Conservation (phyloP, 23 red algal species). For the Gracilaria caudata region DNA sequence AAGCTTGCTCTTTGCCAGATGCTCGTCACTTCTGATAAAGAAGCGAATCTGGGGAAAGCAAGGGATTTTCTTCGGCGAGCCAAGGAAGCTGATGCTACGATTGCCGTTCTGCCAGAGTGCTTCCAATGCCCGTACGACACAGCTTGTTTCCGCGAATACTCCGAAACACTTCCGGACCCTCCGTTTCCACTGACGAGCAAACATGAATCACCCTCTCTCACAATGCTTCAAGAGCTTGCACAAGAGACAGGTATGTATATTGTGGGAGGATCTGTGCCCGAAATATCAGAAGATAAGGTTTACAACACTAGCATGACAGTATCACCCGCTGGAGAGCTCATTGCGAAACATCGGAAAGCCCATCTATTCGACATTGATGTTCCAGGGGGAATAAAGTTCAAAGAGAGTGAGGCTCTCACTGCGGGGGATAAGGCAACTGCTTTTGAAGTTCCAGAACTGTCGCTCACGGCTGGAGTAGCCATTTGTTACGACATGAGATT, state of each 20-base stretch:
- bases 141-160: constrained; percentile 75
- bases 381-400: constrained; percentile 90
- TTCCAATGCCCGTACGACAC: constrained; percentile 99
- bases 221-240: constrained; percentile 74
- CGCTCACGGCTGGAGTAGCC: constrained; percentile 72
- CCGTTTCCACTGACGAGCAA: neutral
- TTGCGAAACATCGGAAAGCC: constrained; percentile 96
- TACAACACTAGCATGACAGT: constrained; percentile 92
- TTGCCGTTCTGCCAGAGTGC: constrained; percentile 97
- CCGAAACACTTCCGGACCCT: constrained; percentile 75
- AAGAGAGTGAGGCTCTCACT: constrained; percentile 85
- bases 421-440: constrained; percentile 77
- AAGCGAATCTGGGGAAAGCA: constrained; percentile 66
- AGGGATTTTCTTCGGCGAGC: constrained; percentile 53
- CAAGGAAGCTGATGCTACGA: constrained; percentile 40
- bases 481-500: constrained; percentile 99
- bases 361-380: constrained; percentile 99
- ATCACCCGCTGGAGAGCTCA: constrained; percentile 66
- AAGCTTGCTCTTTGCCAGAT: constrained; percentile 92
- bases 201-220: constrained; percentile 61
- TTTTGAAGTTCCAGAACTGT: constrained; percentile 57
- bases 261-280: constrained; percentile 93
- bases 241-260: constrained; percentile 66
- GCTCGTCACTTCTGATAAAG: constrained; percentile 73
- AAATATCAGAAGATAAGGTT: constrained; percentile 64